Evolutionary conservation across 176 grass and related monocot species (phyloP), one percentile per base, ranked within the genome.

Genomic region (Pontederia crassipes): DNA sequence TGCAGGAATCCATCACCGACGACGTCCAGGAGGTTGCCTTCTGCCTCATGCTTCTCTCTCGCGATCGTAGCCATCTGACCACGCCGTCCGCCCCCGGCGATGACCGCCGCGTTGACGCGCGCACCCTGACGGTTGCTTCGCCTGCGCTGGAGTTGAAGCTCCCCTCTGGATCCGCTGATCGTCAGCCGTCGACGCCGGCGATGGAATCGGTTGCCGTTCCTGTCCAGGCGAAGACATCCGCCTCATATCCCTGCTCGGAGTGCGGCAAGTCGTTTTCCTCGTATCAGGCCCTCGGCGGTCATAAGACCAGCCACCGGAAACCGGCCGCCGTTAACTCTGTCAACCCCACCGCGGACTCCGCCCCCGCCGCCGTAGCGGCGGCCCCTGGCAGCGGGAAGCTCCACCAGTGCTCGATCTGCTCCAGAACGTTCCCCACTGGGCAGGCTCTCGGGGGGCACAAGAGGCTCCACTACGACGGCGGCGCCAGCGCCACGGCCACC

Each of bases 381-480:
- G 46, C 1, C 12, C 3, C 0, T 16, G 0, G 27, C 18, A 48
- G 49, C 12, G 67, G 52, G 11, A 71, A 64, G 16, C 12, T 70
- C 11, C 85, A 89, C 55, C 75, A 82, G 76, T 95, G 89, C 78
- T 72, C 83, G 61, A 71, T 95, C 54, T 95, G 89, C 67, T 17
- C 59, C 16, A 95, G 89, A 79, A 28, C 69, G 49, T 95, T 95
- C 76, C 76, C 85, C 15, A 85, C 89, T 0, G 89, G 89, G 16
- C 89, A 95, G 57, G 89, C 89, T 45, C 79, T 95, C 20, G 89
- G 89, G 12, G 89, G 89, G 4, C 85, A 95, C 81, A 95, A 95
- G 70, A 71, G 89, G 45, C 58, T 81, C 66, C 89, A 95, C 85
- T 95, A 89, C 49, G 89, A 95, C 58, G 81, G 89, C 58, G 68